Percentiles rank a stretch among this genome's conserved stretches.
Evolutionary conservation across 2,329 filamentous ascomycete genomes (phyloP).

Genomic region (Paecilomyces dactylethromorphus): DNA sequence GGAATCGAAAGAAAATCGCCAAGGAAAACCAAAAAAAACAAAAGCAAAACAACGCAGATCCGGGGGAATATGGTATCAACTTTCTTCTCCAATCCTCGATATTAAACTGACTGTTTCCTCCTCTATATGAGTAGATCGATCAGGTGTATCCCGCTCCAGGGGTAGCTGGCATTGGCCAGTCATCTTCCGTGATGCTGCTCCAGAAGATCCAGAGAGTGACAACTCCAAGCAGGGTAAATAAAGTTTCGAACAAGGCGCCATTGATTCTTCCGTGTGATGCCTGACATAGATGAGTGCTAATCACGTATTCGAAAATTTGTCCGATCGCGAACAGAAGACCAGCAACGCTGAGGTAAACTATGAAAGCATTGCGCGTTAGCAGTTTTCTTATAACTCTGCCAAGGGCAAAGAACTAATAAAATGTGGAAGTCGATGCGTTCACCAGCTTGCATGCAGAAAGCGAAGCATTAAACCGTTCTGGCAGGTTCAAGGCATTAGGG

Average conservation of each 20-base stretch:
- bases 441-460: not conserved
- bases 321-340: constrained; percentile 80
- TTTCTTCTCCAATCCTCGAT: not conserved
- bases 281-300: constrained; percentile 84
- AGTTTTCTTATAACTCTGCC: not conserved
- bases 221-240: constrained; percentile 84
- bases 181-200: constrained; percentile 98
- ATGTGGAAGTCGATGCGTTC: not conserved
- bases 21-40: constrained; percentile 1
- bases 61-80: not conserved
- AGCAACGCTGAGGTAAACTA: constrained; percentile 68
- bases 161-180: constrained; percentile 65
- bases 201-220: constrained; percentile 88
- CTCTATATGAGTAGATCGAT: not conserved
- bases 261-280: constrained; percentile 82
- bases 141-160: constrained; percentile 23
- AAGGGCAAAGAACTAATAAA: not conserved
- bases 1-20: constrained; percentile 3
- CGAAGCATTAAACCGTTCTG: not conserved
- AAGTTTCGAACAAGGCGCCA: constrained; percentile 82
- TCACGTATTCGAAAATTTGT: constrained; percentile 92
- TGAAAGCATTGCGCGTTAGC: constrained; percentile 4
- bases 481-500: not conserved
- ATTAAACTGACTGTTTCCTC: not conserved
- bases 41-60: not conserved